Percentiles rank a stretch among this genome's conserved stretches.
phyloP scores from a whole-genome alignment of 2,329 filamentous ascomycete species.

The Thielaviopsis cerberus region DNA sequence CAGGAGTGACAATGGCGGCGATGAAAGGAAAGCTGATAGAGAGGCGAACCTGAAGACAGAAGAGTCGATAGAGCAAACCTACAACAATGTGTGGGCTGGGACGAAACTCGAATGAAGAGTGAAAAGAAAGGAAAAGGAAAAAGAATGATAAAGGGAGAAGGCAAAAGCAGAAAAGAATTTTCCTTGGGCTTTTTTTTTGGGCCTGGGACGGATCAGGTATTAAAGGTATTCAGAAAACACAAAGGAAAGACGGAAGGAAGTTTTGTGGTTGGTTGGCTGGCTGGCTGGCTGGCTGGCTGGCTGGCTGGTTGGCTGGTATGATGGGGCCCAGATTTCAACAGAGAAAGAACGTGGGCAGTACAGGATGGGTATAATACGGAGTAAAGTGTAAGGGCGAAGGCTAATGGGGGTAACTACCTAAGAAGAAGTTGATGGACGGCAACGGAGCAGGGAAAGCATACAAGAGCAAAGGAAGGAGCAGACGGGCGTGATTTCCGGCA shows the following conservation, averaged over 20 bases:
- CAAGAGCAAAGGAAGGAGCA: neutral
- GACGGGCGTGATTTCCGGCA: neutral
- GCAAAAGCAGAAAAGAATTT: neutral
- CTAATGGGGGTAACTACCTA: neutral
- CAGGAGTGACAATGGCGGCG: neutral
- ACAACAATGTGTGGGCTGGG: neutral
- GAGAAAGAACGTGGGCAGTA: neutral
- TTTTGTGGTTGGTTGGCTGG: neutral
- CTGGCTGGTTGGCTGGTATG: neutral
- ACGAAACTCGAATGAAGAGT: neutral
- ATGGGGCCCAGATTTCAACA: neutral
- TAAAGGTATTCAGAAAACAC: neutral
- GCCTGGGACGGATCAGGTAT: neutral
- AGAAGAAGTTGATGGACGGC: neutral
- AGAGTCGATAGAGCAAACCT: neutral
- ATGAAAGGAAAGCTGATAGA: neutral
- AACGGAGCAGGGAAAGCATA: neutral
- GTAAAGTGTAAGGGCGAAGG: neutral
- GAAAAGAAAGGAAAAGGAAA: slow-evolving; percentile 5
- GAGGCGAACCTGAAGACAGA: neutral
- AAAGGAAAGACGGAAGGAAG: neutral
- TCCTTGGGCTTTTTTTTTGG: too few species aligned
- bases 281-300: too few species aligned
- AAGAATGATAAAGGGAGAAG: neutral
- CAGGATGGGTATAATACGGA: neutral